Conservation (phyloP, 306 rosid species). For the Trifolium fragiferum region DNA sequence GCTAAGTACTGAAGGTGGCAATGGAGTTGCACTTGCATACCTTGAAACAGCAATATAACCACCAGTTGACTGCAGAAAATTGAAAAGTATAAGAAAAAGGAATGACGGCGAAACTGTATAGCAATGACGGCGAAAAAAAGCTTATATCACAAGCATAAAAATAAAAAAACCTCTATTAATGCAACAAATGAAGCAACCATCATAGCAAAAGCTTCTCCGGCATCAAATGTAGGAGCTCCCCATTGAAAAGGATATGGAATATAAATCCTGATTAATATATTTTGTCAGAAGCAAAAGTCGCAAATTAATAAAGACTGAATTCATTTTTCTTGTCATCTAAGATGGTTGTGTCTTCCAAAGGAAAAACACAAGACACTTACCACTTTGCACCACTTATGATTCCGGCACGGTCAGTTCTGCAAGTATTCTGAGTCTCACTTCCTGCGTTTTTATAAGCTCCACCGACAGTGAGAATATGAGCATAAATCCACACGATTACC, state of each 20-base stretch:
- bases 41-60: slow-evolving; percentile 82
- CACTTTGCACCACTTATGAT: slow-evolving; percentile 83
- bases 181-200: slow-evolving; percentile 91
- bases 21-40: slow-evolving; percentile 91
- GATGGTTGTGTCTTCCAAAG: neutral
- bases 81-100: slow-evolving; percentile 19
- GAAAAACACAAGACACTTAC: slow-evolving; percentile 49
- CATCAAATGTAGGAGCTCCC: slow-evolving; percentile 96
- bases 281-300: neutral
- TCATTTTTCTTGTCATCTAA: neutral
- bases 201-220: slow-evolving; percentile 99
- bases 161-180: slow-evolving; percentile 66
- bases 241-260: slow-evolving; percentile 96
- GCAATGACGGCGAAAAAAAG: neutral
- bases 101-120: neutral
- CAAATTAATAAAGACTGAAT: neutral
- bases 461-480: slow-evolving; percentile 81
- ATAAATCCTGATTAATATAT: slow-evolving; percentile 63
- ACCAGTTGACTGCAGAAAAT: slow-evolving; percentile 78
- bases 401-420: slow-evolving; percentile 96
- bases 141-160: neutral
- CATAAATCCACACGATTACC: slow-evolving; percentile 84
- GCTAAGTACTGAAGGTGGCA: slow-evolving; percentile 91
- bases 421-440: slow-evolving; percentile 62
- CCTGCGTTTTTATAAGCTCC: slow-evolving; percentile 82